Percentiles rank a stretch among this genome's conserved stretches.
These are phyloP conservation scores for Kodamaea restingae DNA, from an alignment of 805 yeast species.

Conservation along the genomic window DNA sequence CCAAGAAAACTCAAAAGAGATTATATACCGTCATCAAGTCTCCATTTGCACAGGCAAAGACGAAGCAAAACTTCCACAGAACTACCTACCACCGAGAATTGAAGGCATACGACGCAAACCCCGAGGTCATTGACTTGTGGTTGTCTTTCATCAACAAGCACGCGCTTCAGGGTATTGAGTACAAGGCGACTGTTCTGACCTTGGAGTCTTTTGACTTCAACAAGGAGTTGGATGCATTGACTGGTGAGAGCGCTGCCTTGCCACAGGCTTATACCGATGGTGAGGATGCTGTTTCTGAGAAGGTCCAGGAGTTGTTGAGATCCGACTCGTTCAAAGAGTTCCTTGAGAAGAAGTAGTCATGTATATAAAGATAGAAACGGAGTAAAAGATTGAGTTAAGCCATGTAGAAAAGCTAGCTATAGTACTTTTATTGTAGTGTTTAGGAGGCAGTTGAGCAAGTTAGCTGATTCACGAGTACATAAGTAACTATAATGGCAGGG, in stretches of 20 bases:
- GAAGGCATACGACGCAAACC: conserved; percentile 77
- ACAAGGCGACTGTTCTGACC: conserved; percentile 61
- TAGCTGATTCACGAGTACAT: too few relatives aligned
- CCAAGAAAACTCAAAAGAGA: conserved; percentile 64
- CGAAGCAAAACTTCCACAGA: conserved; percentile 92
- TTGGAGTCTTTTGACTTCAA: conserved; percentile 36
- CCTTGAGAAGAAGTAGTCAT: conserved; percentile 2
- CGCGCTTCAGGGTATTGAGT: conserved; percentile 76
- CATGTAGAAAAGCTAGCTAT: not conserved
- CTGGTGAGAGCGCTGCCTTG: conserved; percentile 24
- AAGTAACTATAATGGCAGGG: too few relatives aligned
- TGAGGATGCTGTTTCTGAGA: conserved; percentile 51
- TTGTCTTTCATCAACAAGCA: conserved; percentile 74
- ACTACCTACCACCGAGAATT: conserved; percentile 72
- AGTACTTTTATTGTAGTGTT: too few relatives aligned
- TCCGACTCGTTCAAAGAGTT: conserved; percentile 60
- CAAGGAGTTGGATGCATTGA: conserved; percentile 32
- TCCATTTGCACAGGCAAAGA: conserved; percentile 91
- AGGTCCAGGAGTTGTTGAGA: conserved; percentile 66
- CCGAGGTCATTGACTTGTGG: conserved; percentile 80
- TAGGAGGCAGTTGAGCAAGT: too few relatives aligned
- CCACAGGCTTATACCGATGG: conserved; percentile 32
- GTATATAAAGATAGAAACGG: conserved; percentile 3
- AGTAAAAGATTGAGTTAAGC: not conserved
- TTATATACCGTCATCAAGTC: conserved; percentile 92